phyloP scores from a whole-genome alignment of 2,329 filamentous ascomycete species.

The Pyrenochaeta sp. region DNA sequence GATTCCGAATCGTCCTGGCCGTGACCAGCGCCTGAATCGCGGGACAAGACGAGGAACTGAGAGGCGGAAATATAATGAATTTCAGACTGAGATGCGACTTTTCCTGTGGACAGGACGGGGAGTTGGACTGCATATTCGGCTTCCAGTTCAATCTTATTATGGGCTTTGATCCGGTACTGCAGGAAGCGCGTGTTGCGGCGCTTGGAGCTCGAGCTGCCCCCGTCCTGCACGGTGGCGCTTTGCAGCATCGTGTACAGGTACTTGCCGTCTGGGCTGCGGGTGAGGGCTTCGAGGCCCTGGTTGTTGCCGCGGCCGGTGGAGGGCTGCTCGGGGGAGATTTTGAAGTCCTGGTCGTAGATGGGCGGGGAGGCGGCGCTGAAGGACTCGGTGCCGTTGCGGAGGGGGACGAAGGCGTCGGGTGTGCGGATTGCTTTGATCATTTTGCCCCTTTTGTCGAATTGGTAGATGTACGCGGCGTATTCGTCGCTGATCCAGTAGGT shows the following conservation, averaged over 20 bases:
- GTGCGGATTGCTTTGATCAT: conserved; percentile 72
- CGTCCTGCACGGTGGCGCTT: conserved; percentile 62
- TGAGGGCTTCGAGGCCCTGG: conserved; percentile 77
- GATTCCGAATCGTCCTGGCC: conserved; percentile 63
- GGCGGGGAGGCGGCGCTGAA: conserved; percentile 73
- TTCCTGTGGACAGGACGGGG: conserved; percentile 64
- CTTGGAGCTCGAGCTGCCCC: conserved; percentile 63
- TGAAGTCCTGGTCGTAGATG: conserved; percentile 61
- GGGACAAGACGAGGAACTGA: conserved; percentile 72
- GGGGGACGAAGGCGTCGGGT: conserved; percentile 69
- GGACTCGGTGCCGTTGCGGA: conserved; percentile 66
- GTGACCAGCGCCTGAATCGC: conserved; percentile 69
- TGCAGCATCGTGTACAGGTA: conserved; percentile 72
- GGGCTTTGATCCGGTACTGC: conserved; percentile 66
- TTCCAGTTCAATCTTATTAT: conserved; percentile 57
- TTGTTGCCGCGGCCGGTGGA: conserved; percentile 73
- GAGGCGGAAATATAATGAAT: conserved; percentile 69
- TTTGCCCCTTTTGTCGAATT: conserved; percentile 65
- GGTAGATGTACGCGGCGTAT: conserved; percentile 73
- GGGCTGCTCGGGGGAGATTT: conserved; percentile 64
- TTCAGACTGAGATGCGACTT: conserved; percentile 72
- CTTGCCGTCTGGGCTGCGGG: conserved; percentile 68
- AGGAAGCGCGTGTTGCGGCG: conserved; percentile 69
- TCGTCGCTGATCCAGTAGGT: conserved; percentile 73
- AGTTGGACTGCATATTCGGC: conserved; percentile 73